Conservation (phyloP, 2,329 filamentous ascomycete genomes). For the Tolypocladium sp. region DNA sequence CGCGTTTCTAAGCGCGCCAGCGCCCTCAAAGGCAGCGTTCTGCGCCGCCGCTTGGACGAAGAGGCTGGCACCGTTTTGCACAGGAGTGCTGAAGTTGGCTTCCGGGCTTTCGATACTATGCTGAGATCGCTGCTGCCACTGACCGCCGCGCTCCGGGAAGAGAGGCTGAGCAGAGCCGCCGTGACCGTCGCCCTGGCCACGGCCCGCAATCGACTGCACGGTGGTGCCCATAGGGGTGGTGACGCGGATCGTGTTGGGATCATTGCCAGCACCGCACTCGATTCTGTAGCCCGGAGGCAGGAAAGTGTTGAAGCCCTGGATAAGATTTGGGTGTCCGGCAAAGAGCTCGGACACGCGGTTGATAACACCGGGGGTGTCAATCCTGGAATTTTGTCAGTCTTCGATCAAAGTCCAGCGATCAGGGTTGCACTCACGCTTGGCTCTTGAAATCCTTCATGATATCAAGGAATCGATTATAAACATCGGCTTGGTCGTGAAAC, state of each 20-base stretch:
- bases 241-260: constrained; percentile 91
- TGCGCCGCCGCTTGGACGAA: constrained; percentile 35
- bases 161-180: constrained; percentile 31
- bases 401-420: neutral
- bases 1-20: constrained; percentile 20
- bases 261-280: constrained; percentile 87
- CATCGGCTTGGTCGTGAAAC: constrained; percentile 92
- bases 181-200: constrained; percentile 38
- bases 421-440: constrained; percentile 59
- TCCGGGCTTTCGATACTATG: constrained; percentile 56
- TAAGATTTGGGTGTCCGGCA: constrained; percentile 87
- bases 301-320: constrained; percentile 98
- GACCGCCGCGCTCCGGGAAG: constrained; percentile 36
- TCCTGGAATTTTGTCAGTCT: constrained; percentile 36
- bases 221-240: constrained; percentile 98
- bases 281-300: constrained; percentile 92
- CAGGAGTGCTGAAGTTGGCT: constrained; percentile 49
- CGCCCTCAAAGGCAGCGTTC: constrained; percentile 22
- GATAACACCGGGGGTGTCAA: constrained; percentile 95
- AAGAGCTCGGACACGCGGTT: constrained; percentile 94
- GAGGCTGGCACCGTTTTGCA: constrained; percentile 37
- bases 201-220: constrained; percentile 69
- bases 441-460: constrained; percentile 99
- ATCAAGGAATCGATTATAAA: constrained; percentile 93
- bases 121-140: constrained; percentile 49